Percentiles rank a stretch among this genome's conserved stretches.
phyloP scores from a whole-genome alignment of 2,329 filamentous ascomycete genomes.

The Aspergillus sp. region DNA sequence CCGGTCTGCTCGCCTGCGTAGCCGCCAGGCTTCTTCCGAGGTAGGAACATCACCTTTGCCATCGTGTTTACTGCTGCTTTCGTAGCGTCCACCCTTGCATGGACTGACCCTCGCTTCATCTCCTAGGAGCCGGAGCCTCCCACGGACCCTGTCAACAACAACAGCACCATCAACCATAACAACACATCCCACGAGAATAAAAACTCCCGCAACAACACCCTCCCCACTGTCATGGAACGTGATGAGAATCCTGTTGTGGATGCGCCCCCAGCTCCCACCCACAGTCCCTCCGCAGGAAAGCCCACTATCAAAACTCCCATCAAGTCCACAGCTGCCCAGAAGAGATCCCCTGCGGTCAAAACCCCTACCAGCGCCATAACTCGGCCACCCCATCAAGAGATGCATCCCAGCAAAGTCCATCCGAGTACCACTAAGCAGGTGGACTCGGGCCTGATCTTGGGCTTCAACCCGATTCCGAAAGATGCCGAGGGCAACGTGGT shows the following conservation, averaged over 20 bases:
- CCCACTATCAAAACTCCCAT: conserved; percentile 20
- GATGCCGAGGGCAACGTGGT: conserved; percentile 36
- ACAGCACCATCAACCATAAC: conserved; percentile 8
- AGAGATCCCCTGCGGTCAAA: conserved; percentile 25
- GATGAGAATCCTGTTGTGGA: conserved; percentile 41
- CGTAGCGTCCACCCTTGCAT: not conserved
- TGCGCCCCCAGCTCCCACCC: conserved; percentile 20
- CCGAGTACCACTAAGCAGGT: conserved; percentile 69
- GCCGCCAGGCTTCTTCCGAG: conserved; percentile 30
- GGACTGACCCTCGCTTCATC: conserved; percentile 9
- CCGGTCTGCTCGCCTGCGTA: conserved; percentile 41
- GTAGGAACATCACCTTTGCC: conserved; percentile 20
- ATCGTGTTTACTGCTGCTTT: conserved; percentile 7
- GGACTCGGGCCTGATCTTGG: conserved; percentile 76
- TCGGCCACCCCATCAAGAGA: conserved; percentile 73
- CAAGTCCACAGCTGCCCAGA: conserved; percentile 15
- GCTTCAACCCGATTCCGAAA: conserved; percentile 71
- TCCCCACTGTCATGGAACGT: conserved; percentile 47
- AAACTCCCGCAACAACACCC: conserved; percentile 21
- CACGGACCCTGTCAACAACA: conserved; percentile 14
- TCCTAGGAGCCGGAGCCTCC: conserved; percentile 21
- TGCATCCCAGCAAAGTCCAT: conserved; percentile 86
- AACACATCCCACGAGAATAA: conserved; percentile 31
- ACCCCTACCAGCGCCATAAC: conserved; percentile 55
- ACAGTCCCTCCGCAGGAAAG: conserved; percentile 9